Evolutionary conservation across 164 flowering plant species (phyloP).

Genomic region (Vitis rupestris): DNA sequence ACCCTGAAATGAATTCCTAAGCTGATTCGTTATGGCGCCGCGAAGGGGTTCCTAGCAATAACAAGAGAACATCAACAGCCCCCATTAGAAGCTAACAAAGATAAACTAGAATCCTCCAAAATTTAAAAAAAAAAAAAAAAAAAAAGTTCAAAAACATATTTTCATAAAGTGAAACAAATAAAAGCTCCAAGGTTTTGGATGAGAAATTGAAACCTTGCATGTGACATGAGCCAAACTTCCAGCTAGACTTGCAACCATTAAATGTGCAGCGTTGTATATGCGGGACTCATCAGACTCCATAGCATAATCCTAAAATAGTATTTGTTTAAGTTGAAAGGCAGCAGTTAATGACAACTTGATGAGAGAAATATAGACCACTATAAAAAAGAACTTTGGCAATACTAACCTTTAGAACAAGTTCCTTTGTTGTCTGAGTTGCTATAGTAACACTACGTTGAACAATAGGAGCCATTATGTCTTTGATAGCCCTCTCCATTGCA

Average conservation of each 20-base stretch:
- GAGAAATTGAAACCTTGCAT: conserved; percentile 71
- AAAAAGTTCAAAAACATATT: too few relatives aligned
- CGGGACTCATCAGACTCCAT: conserved; percentile 95
- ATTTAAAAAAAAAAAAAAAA: too few relatives aligned
- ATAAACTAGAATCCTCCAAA: too few relatives aligned
- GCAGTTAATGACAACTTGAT: too few relatives aligned
- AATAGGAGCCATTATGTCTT: conserved; percentile 74
- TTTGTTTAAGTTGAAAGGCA: too few relatives aligned
- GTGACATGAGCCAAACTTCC: conserved; percentile 99
- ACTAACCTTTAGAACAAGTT: conserved; percentile 85
- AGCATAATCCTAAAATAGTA: conserved; percentile 70
- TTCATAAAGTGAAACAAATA: not conserved
- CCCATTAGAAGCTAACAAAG: not conserved
- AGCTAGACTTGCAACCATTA: conserved; percentile 96
- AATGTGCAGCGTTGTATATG: conserved; percentile 85
- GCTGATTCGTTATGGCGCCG: conserved; percentile 68
- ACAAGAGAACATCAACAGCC: not conserved
- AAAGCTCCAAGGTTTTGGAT: not conserved
- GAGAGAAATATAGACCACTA: too few relatives aligned
- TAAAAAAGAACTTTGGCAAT: too few relatives aligned
- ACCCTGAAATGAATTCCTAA: conserved; percentile 68
- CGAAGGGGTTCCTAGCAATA: conserved; percentile 85
- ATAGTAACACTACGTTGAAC: conserved; percentile 94
- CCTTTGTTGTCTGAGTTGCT: conserved; percentile 90
- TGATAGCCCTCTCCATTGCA: conserved; percentile 93